Evolutionary conservation across 2,329 filamentous ascomycete species (phyloP).

Genomic region (Aspergillus viridinutans): DNA sequence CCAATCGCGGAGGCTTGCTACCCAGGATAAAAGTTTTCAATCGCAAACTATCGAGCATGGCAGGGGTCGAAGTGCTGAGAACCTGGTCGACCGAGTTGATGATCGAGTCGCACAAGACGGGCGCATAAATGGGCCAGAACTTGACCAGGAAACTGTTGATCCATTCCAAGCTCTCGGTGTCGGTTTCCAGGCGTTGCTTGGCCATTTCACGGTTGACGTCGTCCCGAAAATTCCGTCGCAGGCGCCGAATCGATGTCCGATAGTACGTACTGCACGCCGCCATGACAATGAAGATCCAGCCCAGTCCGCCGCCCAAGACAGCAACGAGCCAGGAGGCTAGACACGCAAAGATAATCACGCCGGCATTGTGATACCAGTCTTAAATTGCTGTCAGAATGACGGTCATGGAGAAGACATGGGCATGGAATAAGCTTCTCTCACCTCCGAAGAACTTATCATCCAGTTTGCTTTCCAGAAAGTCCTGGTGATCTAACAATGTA

Average conservation of each 20-base stretch:
- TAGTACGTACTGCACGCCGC: constrained; percentile 92
- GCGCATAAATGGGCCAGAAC: constrained; percentile 98
- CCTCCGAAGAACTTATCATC: constrained; percentile 89
- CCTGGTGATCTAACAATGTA: constrained; percentile 80
- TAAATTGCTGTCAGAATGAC: constrained; percentile 2
- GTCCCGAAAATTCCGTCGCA: constrained; percentile 92
- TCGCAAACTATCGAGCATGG: constrained; percentile 88
- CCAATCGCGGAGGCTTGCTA: constrained; percentile 89
- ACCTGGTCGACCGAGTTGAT: constrained; percentile 95
- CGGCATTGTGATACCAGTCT: constrained; percentile 99
- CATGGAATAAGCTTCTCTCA: constrained; percentile 35
- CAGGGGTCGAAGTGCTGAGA: constrained; percentile 82
- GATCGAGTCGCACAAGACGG: constrained; percentile 85
- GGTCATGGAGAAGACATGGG: neutral
- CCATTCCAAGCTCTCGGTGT: constrained; percentile 93
- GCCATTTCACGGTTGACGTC: constrained; percentile 86
- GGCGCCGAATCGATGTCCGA: constrained; percentile 85
- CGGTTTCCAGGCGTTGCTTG: constrained; percentile 80
- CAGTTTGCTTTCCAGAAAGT: constrained; percentile 76
- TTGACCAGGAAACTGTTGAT: constrained; percentile 98
- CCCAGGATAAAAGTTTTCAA: constrained; percentile 92
- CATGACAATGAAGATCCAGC: constrained; percentile 92
- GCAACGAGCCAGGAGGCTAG: constrained; percentile 86
- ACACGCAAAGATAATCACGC: constrained; percentile 89
- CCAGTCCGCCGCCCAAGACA: constrained; percentile 82